phyloP scores from a whole-genome alignment of 2,329 filamentous ascomycete genomes.

The Sporothrix humicola region DNA sequence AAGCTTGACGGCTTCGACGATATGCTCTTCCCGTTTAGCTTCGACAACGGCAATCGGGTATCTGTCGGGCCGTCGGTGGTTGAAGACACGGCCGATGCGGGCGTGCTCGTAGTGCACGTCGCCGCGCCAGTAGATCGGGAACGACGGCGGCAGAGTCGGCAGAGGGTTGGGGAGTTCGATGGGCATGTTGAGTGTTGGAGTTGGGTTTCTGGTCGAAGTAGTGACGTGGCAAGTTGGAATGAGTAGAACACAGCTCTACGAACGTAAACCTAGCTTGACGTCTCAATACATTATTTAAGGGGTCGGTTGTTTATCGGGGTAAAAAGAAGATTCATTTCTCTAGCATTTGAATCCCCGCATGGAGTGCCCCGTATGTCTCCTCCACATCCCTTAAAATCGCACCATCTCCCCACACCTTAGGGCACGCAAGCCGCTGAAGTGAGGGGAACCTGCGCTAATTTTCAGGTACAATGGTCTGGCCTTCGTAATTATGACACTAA shows the following conservation, averaged over 20 bases:
- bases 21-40: conserved; percentile 46
- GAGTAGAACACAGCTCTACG: no score
- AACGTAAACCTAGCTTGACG: no score
- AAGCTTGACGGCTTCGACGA: conserved; percentile 48
- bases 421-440: neutral
- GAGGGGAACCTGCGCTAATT: no score
- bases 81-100: conserved; percentile 50
- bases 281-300: no score
- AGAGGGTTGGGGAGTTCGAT: neutral
- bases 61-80: conserved; percentile 47
- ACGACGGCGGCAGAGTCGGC: conserved; percentile 29
- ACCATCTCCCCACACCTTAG: neutral
- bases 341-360: no score
- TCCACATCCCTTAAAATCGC: conserved; percentile 17
- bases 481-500: no score
- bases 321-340: no score
- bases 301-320: no score
- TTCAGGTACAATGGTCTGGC: no score
- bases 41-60: conserved; percentile 51
- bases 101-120: conserved; percentile 33
- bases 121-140: conserved; percentile 34
- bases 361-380: neutral
- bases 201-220: neutral
- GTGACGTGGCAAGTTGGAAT: no score
- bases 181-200: neutral